Evolutionary conservation across 2,329 filamentous ascomycete genomes (phyloP).

Genomic region (Hypoxylon sp.): DNA sequence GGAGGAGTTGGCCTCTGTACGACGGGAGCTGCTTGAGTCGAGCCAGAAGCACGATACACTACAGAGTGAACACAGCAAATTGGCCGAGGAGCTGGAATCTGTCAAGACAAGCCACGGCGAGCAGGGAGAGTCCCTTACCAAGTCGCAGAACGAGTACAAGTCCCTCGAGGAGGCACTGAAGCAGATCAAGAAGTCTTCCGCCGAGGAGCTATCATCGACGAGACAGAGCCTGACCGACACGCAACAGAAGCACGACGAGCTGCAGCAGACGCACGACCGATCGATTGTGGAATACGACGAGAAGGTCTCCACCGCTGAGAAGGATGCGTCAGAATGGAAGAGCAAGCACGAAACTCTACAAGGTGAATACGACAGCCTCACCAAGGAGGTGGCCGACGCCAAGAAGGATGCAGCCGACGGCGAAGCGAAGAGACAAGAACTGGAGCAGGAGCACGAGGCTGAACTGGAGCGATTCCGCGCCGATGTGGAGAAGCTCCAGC

Average conservation of each 20-base stretch:
- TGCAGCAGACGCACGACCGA: conserved; percentile 41
- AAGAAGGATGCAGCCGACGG: conserved; percentile 37
- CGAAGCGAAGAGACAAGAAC: conserved; percentile 36
- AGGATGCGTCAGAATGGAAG: conserved; percentile 36
- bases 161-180: conserved; percentile 33
- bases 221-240: conserved; percentile 38
- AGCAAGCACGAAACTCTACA: conserved; percentile 35
- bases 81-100: conserved; percentile 39
- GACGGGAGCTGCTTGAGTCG: conserved; percentile 49
- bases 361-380: conserved; percentile 18
- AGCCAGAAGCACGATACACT: conserved; percentile 46
- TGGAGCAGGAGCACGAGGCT: conserved; percentile 32
- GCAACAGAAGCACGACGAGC: conserved; percentile 37
- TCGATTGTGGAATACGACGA: conserved; percentile 46
- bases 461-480: conserved; percentile 33
- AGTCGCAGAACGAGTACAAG: conserved; percentile 34
- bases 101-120: conserved; percentile 38
- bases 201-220: conserved; percentile 45
- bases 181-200: conserved; percentile 46
- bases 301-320: conserved; percentile 45
- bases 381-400: conserved; percentile 32
- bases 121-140: conserved; percentile 36
- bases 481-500: conserved; percentile 38
- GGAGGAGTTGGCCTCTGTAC: conserved; percentile 46
- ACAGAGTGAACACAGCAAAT: conserved; percentile 41